Percentiles rank a stretch among this genome's conserved stretches.
Evolutionary conservation across 2,329 filamentous ascomycete genomes (phyloP).

Genomic region (Verticillium alfalfae): DNA sequence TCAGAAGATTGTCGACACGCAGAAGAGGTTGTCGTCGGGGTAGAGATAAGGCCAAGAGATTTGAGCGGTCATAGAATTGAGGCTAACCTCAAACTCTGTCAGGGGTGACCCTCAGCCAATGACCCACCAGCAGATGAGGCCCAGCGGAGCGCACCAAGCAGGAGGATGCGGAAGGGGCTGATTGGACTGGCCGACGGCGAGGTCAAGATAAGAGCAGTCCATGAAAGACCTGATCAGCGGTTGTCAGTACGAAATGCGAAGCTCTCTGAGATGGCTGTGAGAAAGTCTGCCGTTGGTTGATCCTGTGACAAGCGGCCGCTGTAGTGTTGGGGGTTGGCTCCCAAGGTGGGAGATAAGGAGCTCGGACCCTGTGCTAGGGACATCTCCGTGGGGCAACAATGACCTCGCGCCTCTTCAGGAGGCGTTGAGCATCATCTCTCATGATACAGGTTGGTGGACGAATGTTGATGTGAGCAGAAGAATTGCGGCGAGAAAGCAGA

Average conservation of each 20-base stretch:
- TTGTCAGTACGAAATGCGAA: not conserved
- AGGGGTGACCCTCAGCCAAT: not conserved
- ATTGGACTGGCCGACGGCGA: not conserved
- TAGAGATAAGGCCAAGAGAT: constrained; percentile 10
- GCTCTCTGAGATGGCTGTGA: not conserved
- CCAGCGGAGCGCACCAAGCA: not conserved
- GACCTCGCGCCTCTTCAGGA: not conserved
- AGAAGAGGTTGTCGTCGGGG: not conserved
- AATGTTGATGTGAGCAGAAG: not conserved
- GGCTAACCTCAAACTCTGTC: not conserved
- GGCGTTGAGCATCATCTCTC: not conserved
- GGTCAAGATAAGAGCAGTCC: not conserved
- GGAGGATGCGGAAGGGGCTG: not conserved
- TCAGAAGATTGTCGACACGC: not conserved
- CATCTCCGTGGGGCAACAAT: not conserved
- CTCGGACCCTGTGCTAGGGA: not conserved
- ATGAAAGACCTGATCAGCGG: not conserved
- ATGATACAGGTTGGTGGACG: too few relatives aligned
- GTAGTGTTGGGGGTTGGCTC: not conserved
- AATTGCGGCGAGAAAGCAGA: not conserved
- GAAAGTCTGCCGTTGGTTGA: not conserved
- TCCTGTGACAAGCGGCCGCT: not conserved
- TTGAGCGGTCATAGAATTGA: constrained; percentile 12
- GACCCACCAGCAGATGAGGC: not conserved
- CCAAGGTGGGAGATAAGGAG: not conserved